A percentile compares a stretch with the other conserved stretches of the same genome.
Evolutionary conservation across 306 rosid species (phyloP).

Genomic region (Vigna unguiculata): DNA sequence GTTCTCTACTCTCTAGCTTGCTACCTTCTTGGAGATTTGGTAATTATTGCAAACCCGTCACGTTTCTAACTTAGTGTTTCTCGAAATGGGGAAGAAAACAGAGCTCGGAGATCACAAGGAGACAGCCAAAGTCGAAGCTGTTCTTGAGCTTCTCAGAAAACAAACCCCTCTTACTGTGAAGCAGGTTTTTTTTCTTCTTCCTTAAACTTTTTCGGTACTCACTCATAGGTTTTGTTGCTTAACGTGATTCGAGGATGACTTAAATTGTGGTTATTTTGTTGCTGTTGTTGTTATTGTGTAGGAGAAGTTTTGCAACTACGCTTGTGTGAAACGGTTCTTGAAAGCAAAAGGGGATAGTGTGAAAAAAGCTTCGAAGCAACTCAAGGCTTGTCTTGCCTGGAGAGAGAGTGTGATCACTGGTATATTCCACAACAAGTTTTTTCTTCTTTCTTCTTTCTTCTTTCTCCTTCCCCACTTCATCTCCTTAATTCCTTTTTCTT

Average conservation of each 20-base stretch:
- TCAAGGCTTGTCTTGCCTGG: conserved; percentile 95
- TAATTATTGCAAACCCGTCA: conserved; percentile 39
- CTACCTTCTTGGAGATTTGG: conserved; percentile 38
- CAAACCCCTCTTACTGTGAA: conserved; percentile 80
- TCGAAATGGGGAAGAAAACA: conserved; percentile 83
- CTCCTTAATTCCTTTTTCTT: conserved; percentile 4
- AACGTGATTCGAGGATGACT: neutral
- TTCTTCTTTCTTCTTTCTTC: conserved; percentile 14
- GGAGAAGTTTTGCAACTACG: conserved; percentile 94
- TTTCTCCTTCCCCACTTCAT: neutral
- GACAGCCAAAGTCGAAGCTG: conserved; percentile 70
- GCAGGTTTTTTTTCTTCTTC: conserved; percentile 61
- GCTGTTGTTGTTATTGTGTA: conserved; percentile 6
- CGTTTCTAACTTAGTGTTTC: conserved; percentile 37
- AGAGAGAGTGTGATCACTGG: conserved; percentile 85
- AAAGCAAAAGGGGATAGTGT: conserved; percentile 85
- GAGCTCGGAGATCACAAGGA: conserved; percentile 53
- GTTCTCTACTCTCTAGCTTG: conserved; percentile 37
- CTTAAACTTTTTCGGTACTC: neutral
- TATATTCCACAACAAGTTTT: conserved; percentile 26
- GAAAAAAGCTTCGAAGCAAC: conserved; percentile 88
- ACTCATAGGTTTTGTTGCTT: neutral
- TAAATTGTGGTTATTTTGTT: neutral
- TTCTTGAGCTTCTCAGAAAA: conserved; percentile 76
- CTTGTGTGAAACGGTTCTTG: conserved; percentile 85